A percentile compares a stretch with the other conserved stretches of the same genome.
phyloP scores from a whole-genome alignment of 176 grass and related monocot genomes.

The maize (Zea mays) region DNA sequence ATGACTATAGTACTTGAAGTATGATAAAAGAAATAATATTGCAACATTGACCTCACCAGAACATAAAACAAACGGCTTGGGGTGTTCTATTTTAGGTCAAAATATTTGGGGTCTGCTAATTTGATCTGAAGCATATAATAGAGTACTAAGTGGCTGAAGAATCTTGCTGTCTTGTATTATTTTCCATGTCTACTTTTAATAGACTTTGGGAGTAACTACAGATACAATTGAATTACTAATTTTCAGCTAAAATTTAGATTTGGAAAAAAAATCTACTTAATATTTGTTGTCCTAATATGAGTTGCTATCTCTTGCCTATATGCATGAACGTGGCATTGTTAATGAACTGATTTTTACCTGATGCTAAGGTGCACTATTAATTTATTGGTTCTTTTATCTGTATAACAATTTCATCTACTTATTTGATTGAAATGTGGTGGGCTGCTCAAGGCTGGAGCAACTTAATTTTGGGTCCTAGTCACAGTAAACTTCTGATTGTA shows the following conservation, averaged over 20 bases:
- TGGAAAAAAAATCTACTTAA: neutral
- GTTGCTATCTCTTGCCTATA: constrained; percentile 12
- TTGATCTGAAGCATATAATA: constrained; percentile 10
- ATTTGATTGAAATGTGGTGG: neutral
- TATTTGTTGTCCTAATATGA: constrained; percentile 9
- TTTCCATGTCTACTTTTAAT: neutral
- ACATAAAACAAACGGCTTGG: neutral
- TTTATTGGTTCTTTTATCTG: constrained; percentile 16
- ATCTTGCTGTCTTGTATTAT: neutral
- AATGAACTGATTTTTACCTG: neutral
- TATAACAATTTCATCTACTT: constrained; percentile 25
- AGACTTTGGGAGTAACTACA: neutral
- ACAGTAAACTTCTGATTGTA: constrained; percentile 8
- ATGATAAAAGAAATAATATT: neutral
- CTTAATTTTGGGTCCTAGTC: constrained; percentile 25
- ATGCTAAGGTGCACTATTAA: constrained; percentile 4
- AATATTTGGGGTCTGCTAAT: neutral
- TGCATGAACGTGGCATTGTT: neutral
- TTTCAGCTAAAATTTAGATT: constrained; percentile 20
- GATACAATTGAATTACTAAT: constrained; percentile 20
- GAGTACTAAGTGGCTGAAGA: neutral
- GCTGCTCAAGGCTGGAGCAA: neutral
- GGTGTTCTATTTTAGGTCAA: neutral
- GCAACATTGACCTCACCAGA: neutral
- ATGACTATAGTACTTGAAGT: neutral